A percentile compares a stretch with the other conserved stretches of the same genome.
phyloP scores from a whole-genome alignment of 2,329 filamentous ascomycete genomes.

The Phaeophleospora eucalypticola region DNA sequence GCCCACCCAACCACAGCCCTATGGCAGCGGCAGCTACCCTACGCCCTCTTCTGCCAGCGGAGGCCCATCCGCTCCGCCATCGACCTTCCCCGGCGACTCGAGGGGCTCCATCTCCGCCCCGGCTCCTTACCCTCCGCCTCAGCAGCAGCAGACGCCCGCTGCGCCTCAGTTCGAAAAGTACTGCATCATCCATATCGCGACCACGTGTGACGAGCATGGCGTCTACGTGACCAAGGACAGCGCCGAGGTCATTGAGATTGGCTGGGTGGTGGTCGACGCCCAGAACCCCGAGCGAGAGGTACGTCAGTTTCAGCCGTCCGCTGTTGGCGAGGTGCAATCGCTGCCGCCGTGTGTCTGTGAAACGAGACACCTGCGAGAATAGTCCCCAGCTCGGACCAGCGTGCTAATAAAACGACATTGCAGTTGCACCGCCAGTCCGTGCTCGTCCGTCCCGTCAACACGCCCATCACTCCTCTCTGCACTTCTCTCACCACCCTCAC shows the following conservation, averaged over 20 bases:
- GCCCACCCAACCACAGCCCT: slow-evolving; percentile 28
- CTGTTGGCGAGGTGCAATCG: slow-evolving; percentile 14
- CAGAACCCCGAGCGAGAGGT: slow-evolving; percentile 34
- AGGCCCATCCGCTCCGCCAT: slow-evolving; percentile 13
- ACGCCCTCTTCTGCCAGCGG: slow-evolving; percentile 21
- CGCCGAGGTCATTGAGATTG: slow-evolving; percentile 97
- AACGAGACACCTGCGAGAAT: slow-evolving; percentile 22
- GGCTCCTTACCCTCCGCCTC: slow-evolving; percentile 11
- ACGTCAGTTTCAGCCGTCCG: slow-evolving; percentile 18
- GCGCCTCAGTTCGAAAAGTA: slow-evolving; percentile 70
- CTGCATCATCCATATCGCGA: slow-evolving; percentile 96
- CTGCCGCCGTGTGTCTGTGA: slow-evolving; percentile 18
- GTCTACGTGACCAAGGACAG: slow-evolving; percentile 99
- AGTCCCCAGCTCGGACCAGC: slow-evolving; percentile 15
- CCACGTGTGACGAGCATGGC: slow-evolving; percentile 97
- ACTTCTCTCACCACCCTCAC: slow-evolving; percentile 96
- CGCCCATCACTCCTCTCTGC: slow-evolving; percentile 95
- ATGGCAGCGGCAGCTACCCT: slow-evolving; percentile 24
- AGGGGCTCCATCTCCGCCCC: slow-evolving; percentile 14
- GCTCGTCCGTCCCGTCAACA: slow-evolving; percentile 97
- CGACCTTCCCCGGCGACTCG: slow-evolving; percentile 20
- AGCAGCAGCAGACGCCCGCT: slow-evolving; percentile 33
- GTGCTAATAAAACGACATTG: slow-evolving; percentile 21
- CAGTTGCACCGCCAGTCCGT: slow-evolving; percentile 93
- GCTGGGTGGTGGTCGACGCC: slow-evolving; percentile 71